phyloP scores from a whole-genome alignment of 345 rosid species.

The Brassica juncea region DNA sequence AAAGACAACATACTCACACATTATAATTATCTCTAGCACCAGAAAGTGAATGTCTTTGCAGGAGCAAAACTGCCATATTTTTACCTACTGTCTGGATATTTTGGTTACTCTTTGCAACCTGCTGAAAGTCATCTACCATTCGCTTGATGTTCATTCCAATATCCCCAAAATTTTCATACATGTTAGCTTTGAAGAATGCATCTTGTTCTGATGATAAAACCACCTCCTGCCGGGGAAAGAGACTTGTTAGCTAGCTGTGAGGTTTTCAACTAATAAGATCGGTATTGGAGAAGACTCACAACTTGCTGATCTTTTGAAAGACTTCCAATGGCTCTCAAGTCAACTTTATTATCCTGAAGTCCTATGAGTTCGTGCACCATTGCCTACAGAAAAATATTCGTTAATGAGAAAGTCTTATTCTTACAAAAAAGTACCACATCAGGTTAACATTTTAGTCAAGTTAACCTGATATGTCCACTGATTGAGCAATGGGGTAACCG shows the following conservation, averaged over 20 bases:
- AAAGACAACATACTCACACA: slow-evolving; percentile 36
- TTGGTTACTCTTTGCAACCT: slow-evolving; percentile 93
- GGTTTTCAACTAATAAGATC: slow-evolving; percentile 4
- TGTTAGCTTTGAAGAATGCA: slow-evolving; percentile 81
- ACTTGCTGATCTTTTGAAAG: slow-evolving; percentile 87
- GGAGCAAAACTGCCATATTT: slow-evolving; percentile 23
- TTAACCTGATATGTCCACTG: slow-evolving; percentile 98
- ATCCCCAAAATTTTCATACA: slow-evolving; percentile 97
- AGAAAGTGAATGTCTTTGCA: slow-evolving; percentile 5
- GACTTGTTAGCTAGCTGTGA: slow-evolving; percentile 21
- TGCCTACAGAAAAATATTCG: slow-evolving; percentile 55
- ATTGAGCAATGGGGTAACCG: slow-evolving; percentile 87
- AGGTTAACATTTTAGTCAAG: slow-evolving; percentile 1
- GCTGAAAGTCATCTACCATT: slow-evolving; percentile 99
- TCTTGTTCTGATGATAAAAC: slow-evolving; percentile 96
- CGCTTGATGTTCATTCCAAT: slow-evolving; percentile 95
- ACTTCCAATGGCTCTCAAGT: slow-evolving; percentile 66
- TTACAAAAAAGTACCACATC: too few species aligned
- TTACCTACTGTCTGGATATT: slow-evolving; percentile 92
- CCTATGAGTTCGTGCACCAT: slow-evolving; percentile 96
- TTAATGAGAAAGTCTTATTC: slow-evolving; percentile 32
- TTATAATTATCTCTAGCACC: slow-evolving; percentile 12
- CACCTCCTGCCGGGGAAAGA: slow-evolving; percentile 63
- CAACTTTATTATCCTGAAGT: slow-evolving; percentile 92
- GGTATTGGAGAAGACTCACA: slow-evolving; percentile 20